A percentile compares a stretch with the other conserved stretches of the same genome.
These are phyloP conservation scores for Penicilliopsis zonata DNA, from an alignment of 495 filamentous ascomycete species.

Conservation along the genomic window DNA sequence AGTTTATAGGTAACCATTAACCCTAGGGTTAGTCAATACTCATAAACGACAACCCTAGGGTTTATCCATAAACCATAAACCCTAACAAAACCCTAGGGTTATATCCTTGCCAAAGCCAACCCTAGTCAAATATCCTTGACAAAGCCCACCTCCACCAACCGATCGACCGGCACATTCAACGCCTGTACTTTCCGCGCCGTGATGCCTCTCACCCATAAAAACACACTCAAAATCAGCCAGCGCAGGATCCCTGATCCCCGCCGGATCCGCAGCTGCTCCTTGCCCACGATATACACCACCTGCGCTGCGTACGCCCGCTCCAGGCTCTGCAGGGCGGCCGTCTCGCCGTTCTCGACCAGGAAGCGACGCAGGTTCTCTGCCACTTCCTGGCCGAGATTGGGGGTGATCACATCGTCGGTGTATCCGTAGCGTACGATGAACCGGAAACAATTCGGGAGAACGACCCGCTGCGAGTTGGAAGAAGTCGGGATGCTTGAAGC, in stretches of 20 bases:
- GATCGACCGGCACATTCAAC: conserved; percentile 46
- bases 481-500: too few relatives aligned
- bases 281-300: conserved; percentile 61
- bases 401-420: conserved; percentile 53
- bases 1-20: too few relatives aligned
- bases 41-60: too few relatives aligned
- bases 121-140: too few relatives aligned
- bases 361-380: conserved; percentile 46
- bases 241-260: conserved; percentile 29
- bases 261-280: conserved; percentile 54
- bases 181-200: conserved; percentile 51
- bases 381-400: conserved; percentile 45
- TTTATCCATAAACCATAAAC: too few relatives aligned
- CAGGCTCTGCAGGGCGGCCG: too few relatives aligned
- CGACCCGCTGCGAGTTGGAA: too few relatives aligned
- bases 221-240: conserved; percentile 36
- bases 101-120: too few relatives aligned
- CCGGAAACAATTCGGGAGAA: conserved; percentile 47
- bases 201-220: conserved; percentile 61
- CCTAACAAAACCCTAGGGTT: too few relatives aligned
- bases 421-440: conserved; percentile 60
- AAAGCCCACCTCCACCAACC: conserved; percentile 58
- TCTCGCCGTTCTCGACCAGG: conserved; percentile 27
- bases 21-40: too few relatives aligned
- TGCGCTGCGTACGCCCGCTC: conserved; percentile 47